Percentiles rank a stretch among this genome's conserved stretches.
Evolutionary conservation across 1,139 yeast species (phyloP).

Genomic region (Candida anutae): DNA sequence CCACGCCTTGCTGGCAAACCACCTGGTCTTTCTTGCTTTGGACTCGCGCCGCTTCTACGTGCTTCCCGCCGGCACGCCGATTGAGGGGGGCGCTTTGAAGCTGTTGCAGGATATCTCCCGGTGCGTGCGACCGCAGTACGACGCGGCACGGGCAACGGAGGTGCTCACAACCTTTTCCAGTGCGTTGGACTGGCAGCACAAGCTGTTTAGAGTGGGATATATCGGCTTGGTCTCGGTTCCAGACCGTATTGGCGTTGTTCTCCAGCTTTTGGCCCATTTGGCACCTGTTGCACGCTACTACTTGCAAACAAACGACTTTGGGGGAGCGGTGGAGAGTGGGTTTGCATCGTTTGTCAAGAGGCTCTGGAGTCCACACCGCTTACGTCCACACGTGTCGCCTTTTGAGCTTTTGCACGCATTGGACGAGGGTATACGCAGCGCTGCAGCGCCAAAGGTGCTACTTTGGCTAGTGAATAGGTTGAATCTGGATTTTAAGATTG

Average conservation of each 20-base stretch:
- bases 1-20: conserved; percentile 57
- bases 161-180: conserved; percentile 2
- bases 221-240: conserved; percentile 58
- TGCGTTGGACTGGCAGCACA: conserved; percentile 36
- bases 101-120: conserved; percentile 43
- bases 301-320: conserved; percentile 13
- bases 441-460: too few species aligned
- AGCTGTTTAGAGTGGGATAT: conserved; percentile 51
- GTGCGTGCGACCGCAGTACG: neutral
- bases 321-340: conserved; percentile 9
- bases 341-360: conserved; percentile 45
- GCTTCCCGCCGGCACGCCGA: conserved; percentile 53
- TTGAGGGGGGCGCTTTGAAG: conserved; percentile 18
- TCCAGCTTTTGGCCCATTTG: conserved; percentile 53
- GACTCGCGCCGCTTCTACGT: conserved; percentile 40
- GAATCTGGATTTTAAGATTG: too few species aligned
- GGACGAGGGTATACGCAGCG: too few species aligned
- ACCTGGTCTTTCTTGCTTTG: conserved; percentile 57
- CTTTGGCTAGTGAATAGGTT: too few species aligned
- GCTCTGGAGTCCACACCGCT: conserved; percentile 56
- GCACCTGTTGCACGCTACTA: conserved; percentile 44
- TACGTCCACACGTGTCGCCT: conserved; percentile 60
- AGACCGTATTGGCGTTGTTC: conserved; percentile 22
- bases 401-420: too few species aligned
- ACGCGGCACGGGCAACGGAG: neutral